Percentiles rank a stretch among this genome's conserved stretches.
Conservation (phyloP, 164 flowering plant genomes). For the Amborella trichopoda region DNA sequence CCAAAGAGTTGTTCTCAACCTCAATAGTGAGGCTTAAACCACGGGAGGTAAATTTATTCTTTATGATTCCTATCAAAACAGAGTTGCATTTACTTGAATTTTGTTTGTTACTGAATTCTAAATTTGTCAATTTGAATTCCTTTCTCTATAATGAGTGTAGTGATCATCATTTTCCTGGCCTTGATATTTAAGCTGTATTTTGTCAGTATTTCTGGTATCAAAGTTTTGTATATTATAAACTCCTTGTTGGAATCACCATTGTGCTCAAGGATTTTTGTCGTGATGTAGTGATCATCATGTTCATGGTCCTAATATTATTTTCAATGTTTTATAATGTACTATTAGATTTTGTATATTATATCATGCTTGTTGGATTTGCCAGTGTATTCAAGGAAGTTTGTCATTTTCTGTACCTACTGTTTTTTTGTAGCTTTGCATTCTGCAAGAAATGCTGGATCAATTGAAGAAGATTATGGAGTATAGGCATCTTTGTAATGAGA, state of each 20-base stretch:
- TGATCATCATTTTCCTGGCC: background rate
- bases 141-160: background rate
- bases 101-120: background rate
- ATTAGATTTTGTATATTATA: background rate
- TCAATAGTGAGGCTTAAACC: conserved; percentile 26
- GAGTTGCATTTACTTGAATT: background rate
- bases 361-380: background rate
- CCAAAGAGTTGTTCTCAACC: conserved; percentile 22
- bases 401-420: background rate
- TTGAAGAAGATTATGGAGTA: conserved; percentile 34
- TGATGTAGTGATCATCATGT: background rate
- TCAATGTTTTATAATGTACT: background rate
- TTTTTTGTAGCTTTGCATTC: conserved; percentile 31
- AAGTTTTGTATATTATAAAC: background rate
- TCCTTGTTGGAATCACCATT: background rate
- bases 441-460: conserved; percentile 42
- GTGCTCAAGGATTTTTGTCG: background rate
- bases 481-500: conserved; percentile 24
- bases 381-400: background rate
- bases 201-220: background rate
- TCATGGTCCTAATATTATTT: background rate
- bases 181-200: background rate
- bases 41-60: conserved; percentile 24
- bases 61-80: background rate
- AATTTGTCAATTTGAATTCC: background rate